A percentile compares a stretch with the other conserved stretches of the same genome.
These are phyloP conservation scores for Grifola frondosa DNA, from an alignment of 1,284 basidiomycete species.

Conservation along the genomic window DNA sequence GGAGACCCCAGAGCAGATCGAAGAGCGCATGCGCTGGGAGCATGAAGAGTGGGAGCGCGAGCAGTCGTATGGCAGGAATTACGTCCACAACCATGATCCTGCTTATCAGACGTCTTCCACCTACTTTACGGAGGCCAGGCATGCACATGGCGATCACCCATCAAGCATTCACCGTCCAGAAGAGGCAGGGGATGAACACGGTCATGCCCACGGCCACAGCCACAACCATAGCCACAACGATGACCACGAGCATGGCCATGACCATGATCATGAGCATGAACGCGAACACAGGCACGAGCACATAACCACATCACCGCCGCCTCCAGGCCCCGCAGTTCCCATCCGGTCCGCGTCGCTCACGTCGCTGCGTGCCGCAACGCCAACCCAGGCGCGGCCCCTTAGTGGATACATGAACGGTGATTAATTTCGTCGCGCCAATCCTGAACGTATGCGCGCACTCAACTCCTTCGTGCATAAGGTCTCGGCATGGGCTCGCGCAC, in stretches of 20 bases:
- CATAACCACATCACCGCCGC: conserved; percentile 13
- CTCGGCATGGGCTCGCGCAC: conserved; percentile 30
- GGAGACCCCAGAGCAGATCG: conserved; percentile 35
- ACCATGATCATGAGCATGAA: conserved; percentile 11
- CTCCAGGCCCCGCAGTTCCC: conserved; percentile 18
- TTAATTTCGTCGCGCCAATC: conserved; percentile 24
- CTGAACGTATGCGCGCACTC: conserved; percentile 21
- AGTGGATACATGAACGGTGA: conserved; percentile 37
- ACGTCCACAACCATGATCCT: conserved; percentile 26
- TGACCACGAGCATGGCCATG: conserved; percentile 20
- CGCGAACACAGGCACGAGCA: conserved; percentile 16
- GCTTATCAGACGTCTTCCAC: conserved; percentile 30
- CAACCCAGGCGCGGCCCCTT: conserved; percentile 28
- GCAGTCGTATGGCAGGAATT: conserved; percentile 31
- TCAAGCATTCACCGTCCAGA: conserved; percentile 7
- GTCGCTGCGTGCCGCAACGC: conserved; percentile 25
- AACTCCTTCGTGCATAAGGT: conserved; percentile 23
- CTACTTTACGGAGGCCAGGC: conserved; percentile 18
- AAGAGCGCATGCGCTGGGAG: conserved; percentile 40
- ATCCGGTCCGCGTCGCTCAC: conserved; percentile 19
- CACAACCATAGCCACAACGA: not conserved
- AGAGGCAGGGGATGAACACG: conserved; percentile 8
- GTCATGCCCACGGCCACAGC: conserved; percentile 1
- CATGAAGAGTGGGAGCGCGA: conserved; percentile 40
- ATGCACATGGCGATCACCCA: conserved; percentile 17